Percentiles rank a stretch among this genome's conserved stretches.
These are phyloP conservation scores for Saprolegnia diclina DNA, from an alignment of 352 stramenopile genomes.

Conservation along the genomic window DNA sequence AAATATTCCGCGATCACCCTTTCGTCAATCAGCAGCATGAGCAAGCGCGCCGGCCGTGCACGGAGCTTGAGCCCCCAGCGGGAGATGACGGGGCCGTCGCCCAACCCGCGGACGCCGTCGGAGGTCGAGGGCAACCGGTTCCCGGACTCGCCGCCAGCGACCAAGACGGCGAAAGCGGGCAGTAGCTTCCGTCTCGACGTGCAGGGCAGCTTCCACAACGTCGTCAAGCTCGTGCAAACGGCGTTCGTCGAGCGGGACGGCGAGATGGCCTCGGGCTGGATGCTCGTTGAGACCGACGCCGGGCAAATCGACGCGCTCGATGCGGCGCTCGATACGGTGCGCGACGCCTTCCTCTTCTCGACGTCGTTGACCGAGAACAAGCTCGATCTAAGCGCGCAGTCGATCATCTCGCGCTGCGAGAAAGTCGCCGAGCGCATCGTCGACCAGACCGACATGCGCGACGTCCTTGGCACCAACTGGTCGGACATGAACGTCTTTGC, in stretches of 20 bases:
- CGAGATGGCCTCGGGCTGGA: slow-evolving; percentile 40
- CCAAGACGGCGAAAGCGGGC: neutral
- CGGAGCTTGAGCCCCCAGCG: slow-evolving; percentile 4
- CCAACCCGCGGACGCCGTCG: neutral
- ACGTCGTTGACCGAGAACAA: slow-evolving; percentile 54
- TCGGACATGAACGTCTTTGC: slow-evolving; percentile 53
- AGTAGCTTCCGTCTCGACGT: slow-evolving; percentile 22
- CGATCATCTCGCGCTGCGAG: slow-evolving; percentile 42
- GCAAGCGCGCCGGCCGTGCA: slow-evolving; percentile 5
- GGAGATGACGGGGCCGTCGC: neutral
- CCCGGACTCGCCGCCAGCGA: neutral
- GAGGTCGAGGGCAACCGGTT: neutral
- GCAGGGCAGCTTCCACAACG: slow-evolving; percentile 23
- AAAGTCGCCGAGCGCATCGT: slow-evolving; percentile 64
- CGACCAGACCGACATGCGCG: slow-evolving; percentile 65
- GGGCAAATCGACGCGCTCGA: slow-evolving; percentile 58
- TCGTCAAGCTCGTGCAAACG: slow-evolving; percentile 25
- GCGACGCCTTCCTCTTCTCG: slow-evolving; percentile 50
- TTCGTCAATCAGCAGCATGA: slow-evolving; percentile 8
- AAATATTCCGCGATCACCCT: neutral
- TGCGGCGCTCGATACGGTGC: slow-evolving; percentile 59
- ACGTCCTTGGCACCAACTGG: slow-evolving; percentile 77
- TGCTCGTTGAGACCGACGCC: slow-evolving; percentile 75
- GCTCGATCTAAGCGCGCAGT: slow-evolving; percentile 59
- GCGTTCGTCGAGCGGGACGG: slow-evolving; percentile 17